Evolutionary conservation across 2,329 filamentous ascomycete genomes (phyloP).

Genomic region (Aspergillus thermomutatus): DNA sequence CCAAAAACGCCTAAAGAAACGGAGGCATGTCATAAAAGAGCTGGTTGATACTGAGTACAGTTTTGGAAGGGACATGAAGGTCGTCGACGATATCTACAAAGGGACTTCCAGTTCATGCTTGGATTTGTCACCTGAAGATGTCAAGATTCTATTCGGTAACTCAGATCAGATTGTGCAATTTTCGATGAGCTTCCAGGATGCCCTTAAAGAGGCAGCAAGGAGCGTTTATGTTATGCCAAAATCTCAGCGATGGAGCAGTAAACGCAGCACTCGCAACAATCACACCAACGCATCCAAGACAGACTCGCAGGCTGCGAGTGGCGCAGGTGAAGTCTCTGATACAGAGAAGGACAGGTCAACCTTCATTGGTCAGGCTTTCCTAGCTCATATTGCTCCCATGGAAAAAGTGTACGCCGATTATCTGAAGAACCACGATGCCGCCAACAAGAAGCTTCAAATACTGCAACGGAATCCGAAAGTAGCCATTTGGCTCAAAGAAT

Average conservation of each 20-base stretch:
- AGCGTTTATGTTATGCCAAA: constrained; percentile 70
- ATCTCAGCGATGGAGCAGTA: constrained; percentile 52
- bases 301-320: constrained; percentile 25
- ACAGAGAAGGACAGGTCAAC: constrained; percentile 58
- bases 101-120: constrained; percentile 81
- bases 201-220: constrained; percentile 76
- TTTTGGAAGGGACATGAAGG: constrained; percentile 93
- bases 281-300: constrained; percentile 26
- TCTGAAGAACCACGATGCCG: constrained; percentile 62
- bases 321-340: constrained; percentile 36
- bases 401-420: constrained; percentile 65
- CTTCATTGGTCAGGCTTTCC: constrained; percentile 57
- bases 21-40: constrained; percentile 84
- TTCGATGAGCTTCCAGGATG: constrained; percentile 72
- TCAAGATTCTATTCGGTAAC: constrained; percentile 89
- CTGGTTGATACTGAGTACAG: constrained; percentile 87
- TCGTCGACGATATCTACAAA: constrained; percentile 96
- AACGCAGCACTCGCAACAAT: constrained; percentile 46
- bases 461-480: constrained; percentile 56
- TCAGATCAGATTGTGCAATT: constrained; percentile 87
- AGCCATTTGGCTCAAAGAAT: constrained; percentile 83
- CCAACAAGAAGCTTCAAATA: constrained; percentile 57
- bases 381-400: constrained; percentile 55
- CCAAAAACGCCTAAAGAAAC: constrained; percentile 65
- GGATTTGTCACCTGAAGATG: constrained; percentile 75